A percentile compares a stretch with the other conserved stretches of the same genome.
phyloP scores from a whole-genome alignment of 2,329 filamentous ascomycete genomes.

The Paecilomyces variotii region DNA sequence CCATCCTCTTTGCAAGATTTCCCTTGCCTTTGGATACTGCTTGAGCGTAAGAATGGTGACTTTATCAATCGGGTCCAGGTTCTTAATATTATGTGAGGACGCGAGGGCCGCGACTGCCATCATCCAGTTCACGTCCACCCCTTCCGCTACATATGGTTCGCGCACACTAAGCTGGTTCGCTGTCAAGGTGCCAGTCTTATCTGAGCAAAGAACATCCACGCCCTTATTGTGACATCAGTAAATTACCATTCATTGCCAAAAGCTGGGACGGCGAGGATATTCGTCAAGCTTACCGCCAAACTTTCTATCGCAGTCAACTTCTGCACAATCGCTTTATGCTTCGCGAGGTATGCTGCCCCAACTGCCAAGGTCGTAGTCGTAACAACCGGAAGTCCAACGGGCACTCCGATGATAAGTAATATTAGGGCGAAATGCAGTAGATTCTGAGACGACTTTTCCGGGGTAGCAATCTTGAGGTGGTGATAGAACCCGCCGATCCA shows the following conservation, averaged over 20 bases:
- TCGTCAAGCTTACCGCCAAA: constrained; percentile 39
- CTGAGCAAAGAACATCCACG: constrained; percentile 67
- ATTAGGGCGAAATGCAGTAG: constrained; percentile 58
- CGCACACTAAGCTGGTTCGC: constrained; percentile 56
- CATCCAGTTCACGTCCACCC: constrained; percentile 69
- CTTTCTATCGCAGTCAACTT: constrained; percentile 68
- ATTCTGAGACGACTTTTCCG: constrained; percentile 46
- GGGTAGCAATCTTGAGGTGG: constrained; percentile 45
- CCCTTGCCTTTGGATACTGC: constrained; percentile 62
- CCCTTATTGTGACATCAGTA: constrained; percentile 20
- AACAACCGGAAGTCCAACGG: constrained; percentile 65
- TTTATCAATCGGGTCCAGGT: constrained; percentile 66
- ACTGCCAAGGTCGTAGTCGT: constrained; percentile 66
- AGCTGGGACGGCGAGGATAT: background rate
- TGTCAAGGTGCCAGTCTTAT: constrained; percentile 63
- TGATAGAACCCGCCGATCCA: constrained; percentile 71
- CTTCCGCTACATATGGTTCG: constrained; percentile 64
- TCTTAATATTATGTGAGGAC: constrained; percentile 66
- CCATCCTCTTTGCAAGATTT: constrained; percentile 63
- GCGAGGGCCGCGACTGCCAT: constrained; percentile 66
- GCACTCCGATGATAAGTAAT: constrained; percentile 64
- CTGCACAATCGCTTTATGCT: constrained; percentile 67
- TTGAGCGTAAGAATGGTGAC: constrained; percentile 64
- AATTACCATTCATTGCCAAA: constrained; percentile 3
- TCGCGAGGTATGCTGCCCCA: constrained; percentile 63